Evolutionary conservation across 768 basidiomycete genomes (phyloP).

Genomic region (Collybiopsis confluens): DNA sequence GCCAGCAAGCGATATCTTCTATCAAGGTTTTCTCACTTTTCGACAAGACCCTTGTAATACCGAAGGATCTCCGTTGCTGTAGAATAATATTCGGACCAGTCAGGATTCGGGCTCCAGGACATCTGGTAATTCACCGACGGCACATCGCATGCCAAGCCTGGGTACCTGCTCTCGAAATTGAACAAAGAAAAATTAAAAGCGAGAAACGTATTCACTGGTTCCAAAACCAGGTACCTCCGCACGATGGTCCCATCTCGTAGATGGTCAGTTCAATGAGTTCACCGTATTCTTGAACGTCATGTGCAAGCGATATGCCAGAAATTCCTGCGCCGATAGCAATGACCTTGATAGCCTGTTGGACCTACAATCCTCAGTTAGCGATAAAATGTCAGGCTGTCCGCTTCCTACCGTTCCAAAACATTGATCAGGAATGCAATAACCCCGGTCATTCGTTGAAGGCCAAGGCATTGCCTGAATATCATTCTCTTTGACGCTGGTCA

Average conservation of each 20-base stretch:
- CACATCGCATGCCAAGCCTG: conserved; percentile 42
- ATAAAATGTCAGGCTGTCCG: not conserved
- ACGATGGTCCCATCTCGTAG: conserved; percentile 41
- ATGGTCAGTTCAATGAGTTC: conserved; percentile 38
- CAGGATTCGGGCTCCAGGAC: conserved; percentile 26
- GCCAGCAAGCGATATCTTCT: not conserved
- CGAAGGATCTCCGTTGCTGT: conserved; percentile 40
- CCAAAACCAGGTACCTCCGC: conserved; percentile 47
- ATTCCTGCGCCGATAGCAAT: conserved; percentile 43
- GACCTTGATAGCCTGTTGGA: conserved; percentile 32
- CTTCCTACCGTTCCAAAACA: conserved; percentile 14
- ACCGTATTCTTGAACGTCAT: conserved; percentile 21
- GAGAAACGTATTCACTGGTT: conserved; percentile 27
- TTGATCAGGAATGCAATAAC: conserved; percentile 17
- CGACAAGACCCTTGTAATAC: conserved; percentile 37
- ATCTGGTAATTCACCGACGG: conserved; percentile 29
- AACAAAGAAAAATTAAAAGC: not conserved
- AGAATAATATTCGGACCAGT: conserved; percentile 46
- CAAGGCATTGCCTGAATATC: not conserved
- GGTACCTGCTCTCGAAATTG: conserved; percentile 12
- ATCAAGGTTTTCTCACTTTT: conserved; percentile 25
- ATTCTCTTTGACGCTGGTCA: not conserved
- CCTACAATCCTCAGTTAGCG: conserved; percentile 8
- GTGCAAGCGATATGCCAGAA: conserved; percentile 32
- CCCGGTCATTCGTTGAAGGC: conserved; percentile 18